Base-by-base conservation (phyloP, 2,329 filamentous ascomycete genomes). In the Davidsoniella australis region DNA sequence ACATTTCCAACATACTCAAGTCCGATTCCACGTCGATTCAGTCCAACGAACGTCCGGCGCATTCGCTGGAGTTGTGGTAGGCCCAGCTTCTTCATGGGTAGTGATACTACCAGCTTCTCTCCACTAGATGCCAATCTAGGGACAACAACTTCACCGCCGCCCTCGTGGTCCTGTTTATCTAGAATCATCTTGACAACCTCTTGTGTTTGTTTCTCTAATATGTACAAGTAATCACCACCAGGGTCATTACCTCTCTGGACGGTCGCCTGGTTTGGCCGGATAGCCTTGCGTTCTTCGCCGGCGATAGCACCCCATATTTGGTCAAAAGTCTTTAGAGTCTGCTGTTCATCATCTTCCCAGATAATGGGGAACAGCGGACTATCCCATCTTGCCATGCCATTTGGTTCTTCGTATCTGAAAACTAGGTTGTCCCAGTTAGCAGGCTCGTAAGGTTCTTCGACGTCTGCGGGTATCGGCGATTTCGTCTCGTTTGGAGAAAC, bases 391-490 rank as follows among this genome's bases (percentile, higher is more conserved):
- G 75, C 80, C 82, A 89, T 88, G 18, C 80, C 76, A 60, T 89
- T 91, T 12, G 85, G 85, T 64, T 93, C 85, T 63, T 93, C 85
- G 60, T 88, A 88, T 49, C 85, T 72, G 60, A 85, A 89, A 33
- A 86, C 76, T 9, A 88, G 70, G 57, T 87, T 86, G 55, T 87
- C 82, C 70, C 84, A 85, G 60, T 84, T 81, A 14, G 62, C 66
- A 1, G 65, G 66, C 41, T 68, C 67, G 54, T 79, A 78, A 0
- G 71, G 60, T 37, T 68, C 67, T 14, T 66, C 60, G 20, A 53
- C 51, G 16, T 45, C 29, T 2, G 7, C 29, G 6, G 52, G 51
- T 10, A 49, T 33, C 59, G 9, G 55, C 54, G 23, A 54, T 12
- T 29, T 47, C 10, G 4, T 17, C 5, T 42, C 20, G 17, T 5